Conservation (phyloP, 169 alveolate species). For the Eimeria sp. region DNA sequence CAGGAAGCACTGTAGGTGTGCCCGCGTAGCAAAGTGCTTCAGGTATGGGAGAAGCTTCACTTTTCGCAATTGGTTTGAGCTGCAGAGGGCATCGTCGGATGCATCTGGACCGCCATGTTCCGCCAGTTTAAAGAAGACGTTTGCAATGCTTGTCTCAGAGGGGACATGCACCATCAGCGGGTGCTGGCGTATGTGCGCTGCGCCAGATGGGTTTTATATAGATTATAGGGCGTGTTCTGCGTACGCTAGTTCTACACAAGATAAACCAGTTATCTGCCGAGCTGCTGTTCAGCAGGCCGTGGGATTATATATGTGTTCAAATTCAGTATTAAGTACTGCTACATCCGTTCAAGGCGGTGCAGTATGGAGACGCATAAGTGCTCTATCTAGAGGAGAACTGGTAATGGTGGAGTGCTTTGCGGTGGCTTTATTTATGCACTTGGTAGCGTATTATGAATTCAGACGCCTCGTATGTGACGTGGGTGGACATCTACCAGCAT, state of each 20-base stretch:
- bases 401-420: not conserved
- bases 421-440: not conserved
- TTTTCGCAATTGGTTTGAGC: constrained; percentile 73
- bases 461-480: not conserved
- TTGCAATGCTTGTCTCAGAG: constrained; percentile 1
- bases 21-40: constrained; percentile 54
- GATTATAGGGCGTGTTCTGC: constrained; percentile 13
- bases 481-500: not conserved
- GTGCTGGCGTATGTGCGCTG: not conserved
- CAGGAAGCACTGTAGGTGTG: constrained; percentile 22
- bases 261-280: not conserved
- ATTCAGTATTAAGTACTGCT: constrained; percentile 18
- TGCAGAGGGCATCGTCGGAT: constrained; percentile 51
- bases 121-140: constrained; percentile 35
- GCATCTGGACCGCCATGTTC: constrained; percentile 52
- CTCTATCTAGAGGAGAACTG: not conserved
- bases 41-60: not conserved
- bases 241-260: not conserved
- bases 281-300: not conserved
- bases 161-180: constrained; percentile 21
- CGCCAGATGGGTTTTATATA: constrained; percentile 26
- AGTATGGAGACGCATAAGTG: not conserved
- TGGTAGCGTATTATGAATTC: constrained; percentile 7
- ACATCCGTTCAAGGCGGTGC: not conserved
- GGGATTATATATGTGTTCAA: not conserved